Base-by-base conservation (phyloP, 2,329 filamentous ascomycete species). In the Fusarium solani-melongenae region DNA sequence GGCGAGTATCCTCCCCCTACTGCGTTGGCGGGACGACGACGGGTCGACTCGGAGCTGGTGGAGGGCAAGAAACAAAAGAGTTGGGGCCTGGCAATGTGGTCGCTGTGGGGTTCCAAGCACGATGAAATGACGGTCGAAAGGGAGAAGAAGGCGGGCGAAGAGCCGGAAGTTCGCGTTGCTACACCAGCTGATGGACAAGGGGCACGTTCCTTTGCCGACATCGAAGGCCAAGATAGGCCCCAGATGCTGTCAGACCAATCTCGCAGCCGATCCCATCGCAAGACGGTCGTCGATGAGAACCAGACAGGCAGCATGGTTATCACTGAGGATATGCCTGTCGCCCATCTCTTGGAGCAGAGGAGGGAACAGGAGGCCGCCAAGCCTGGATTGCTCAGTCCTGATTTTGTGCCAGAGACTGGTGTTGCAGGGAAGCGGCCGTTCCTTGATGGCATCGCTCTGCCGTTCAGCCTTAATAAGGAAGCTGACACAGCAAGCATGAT, bases 21-120 rank as follows among this genome's bases (percentile, higher is more conserved):
- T 49, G 94, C 96, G 0, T 84, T 98, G 11, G 95, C 93, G 2
- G 93, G 93, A 1, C 86, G 94, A 66, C 88, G 92, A 67, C 87
- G 86, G 71, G 84, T 80, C 36, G 76, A 78, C 39, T 72, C 86
- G n/a, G 86, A 88, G 17, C 38, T 79, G n/a, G 71, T 75, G 1
- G 78, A 80, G 70, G 86, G 86, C 76, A 88, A 88, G 79, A 91
- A 86, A 82, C 87, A 83, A 74, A 92, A 89, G 86, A 95, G 93
- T 73, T 90, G 92, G 82, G 94, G 93, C 9, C 86, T 98, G 81
- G 90, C 92, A 3, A 84, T 98, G 73, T 98, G 96, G 96, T 93
- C 91, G 58, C 86, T 92, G 2, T 97, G 95, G 93, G 95, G 94
- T 15, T 95, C 92, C 53, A 97, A 93, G 80, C 94, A 98, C 79